A percentile compares a stretch with the other conserved stretches of the same genome.
phyloP scores from a whole-genome alignment of 352 stramenopile genomes.

The Aphanomyces invadans region DNA sequence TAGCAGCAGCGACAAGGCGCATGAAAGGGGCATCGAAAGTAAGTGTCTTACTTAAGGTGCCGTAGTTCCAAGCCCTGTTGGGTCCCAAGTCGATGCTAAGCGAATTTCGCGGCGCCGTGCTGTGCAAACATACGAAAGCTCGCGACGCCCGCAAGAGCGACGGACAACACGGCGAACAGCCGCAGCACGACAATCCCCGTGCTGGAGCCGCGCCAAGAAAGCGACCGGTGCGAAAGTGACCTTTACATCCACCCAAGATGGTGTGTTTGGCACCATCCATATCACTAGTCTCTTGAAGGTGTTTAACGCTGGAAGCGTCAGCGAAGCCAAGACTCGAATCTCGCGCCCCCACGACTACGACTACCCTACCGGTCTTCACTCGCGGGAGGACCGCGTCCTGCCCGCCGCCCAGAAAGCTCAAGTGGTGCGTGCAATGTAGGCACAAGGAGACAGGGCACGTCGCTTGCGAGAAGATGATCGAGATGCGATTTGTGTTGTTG shows the following conservation, averaged over 20 bases:
- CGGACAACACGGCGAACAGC: not conserved
- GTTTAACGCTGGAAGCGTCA: not conserved
- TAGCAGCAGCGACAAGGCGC: no score
- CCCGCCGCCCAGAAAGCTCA: not conserved
- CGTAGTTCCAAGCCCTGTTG: conserved; percentile 9
- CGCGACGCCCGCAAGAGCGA: not conserved
- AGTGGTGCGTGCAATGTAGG: not conserved
- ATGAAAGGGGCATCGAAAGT: no score
- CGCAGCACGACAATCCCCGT: not conserved
- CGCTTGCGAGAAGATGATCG: no score
- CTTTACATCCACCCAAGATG: not conserved
- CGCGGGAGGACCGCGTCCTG: not conserved
- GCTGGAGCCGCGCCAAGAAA: no score
- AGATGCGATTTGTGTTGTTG: no score
- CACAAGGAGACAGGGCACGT: no score
- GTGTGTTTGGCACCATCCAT: not conserved
- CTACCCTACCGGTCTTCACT: conserved; percentile 5
- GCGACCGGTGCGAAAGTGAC: not conserved
- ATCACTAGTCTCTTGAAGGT: not conserved
- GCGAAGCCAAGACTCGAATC: conserved; percentile 1
- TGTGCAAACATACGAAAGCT: conserved; percentile 14
- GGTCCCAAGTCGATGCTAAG: not conserved
- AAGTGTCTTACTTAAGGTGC: no score
- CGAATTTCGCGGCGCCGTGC: conserved; percentile 1
- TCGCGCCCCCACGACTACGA: not conserved